A percentile compares a stretch with the other conserved stretches of the same genome.
phyloP scores from a whole-genome alignment of 2,329 filamentous ascomycete genomes.

The Fusarium dlaminii region DNA sequence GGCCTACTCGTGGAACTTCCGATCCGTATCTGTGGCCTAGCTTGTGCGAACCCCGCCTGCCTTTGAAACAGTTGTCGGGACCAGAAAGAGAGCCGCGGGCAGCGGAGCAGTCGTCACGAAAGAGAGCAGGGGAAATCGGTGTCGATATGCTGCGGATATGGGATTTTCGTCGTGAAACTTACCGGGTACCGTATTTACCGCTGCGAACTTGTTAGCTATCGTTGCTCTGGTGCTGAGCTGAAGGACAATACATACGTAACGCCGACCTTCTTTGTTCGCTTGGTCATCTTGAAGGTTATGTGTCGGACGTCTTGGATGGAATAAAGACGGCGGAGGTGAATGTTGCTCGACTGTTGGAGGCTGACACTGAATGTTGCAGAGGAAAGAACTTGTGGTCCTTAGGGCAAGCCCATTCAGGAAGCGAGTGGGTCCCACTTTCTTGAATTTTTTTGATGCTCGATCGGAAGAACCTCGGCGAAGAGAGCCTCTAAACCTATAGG shows the following conservation, averaged over 20 bases:
- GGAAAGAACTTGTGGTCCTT: conserved; percentile 51
- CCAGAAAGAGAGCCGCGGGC: neutral
- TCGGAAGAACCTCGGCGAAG: conserved; percentile 73
- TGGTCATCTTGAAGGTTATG: conserved; percentile 80
- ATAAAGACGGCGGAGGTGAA: conserved; percentile 46
- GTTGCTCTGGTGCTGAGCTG: conserved; percentile 7
- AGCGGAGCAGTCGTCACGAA: conserved; percentile 20
- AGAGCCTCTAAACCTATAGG: neutral
- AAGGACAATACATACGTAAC: conserved; percentile 70
- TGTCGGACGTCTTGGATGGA: conserved; percentile 49
- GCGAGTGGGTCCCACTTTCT: conserved; percentile 41
- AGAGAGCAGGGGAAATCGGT: conserved; percentile 16
- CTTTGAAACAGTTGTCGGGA: conserved; percentile 2
- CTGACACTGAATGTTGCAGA: conserved; percentile 44
- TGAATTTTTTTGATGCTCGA: neutral
- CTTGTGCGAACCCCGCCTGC: neutral
- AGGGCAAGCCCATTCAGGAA: conserved; percentile 54
- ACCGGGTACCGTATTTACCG: conserved; percentile 96
- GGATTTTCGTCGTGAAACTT: conserved; percentile 54
- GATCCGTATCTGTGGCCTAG: neutral
- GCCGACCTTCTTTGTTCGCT: conserved; percentile 97
- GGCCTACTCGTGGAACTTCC: neutral
- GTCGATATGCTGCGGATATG: conserved; percentile 29
- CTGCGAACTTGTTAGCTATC: conserved; percentile 48
- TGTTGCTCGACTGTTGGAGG: conserved; percentile 45